These are phyloP conservation scores for Crepidotus variabilis DNA, from an alignment of 768 basidiomycete genomes.

Conservation along the genomic window DNA sequence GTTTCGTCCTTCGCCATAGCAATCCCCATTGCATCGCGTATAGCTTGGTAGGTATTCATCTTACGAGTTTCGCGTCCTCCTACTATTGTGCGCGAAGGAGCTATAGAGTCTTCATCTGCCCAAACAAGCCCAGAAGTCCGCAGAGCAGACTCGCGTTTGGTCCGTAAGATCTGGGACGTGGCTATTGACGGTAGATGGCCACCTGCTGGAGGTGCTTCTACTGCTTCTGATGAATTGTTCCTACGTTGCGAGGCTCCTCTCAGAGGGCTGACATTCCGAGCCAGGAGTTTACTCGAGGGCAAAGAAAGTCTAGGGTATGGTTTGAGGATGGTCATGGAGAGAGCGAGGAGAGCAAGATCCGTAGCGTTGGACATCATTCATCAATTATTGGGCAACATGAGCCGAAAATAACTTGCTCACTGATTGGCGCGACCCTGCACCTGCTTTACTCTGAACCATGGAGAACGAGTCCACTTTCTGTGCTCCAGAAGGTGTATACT, in stretches of 20 bases:
- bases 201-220: constrained; percentile 71
- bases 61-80: constrained; percentile 86
- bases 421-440: neutral
- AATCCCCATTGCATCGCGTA: constrained; percentile 88
- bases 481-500: constrained; percentile 88
- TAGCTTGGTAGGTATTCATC: constrained; percentile 94
- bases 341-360: constrained; percentile 40
- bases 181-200: constrained; percentile 75
- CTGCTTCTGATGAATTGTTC: constrained; percentile 49
- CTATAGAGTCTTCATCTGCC: constrained; percentile 54
- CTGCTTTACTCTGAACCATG: constrained; percentile 35
- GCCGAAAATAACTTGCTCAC: neutral
- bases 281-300: constrained; percentile 15
- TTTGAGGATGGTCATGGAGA: constrained; percentile 33
- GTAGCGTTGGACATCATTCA: constrained; percentile 12
- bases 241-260: constrained; percentile 28
- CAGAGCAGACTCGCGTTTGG: constrained; percentile 65
- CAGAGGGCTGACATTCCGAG: constrained; percentile 5
- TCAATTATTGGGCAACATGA: neutral
- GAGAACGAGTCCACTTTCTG: constrained; percentile 85
- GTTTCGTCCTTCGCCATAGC: constrained; percentile 82
- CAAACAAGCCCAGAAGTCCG: constrained; percentile 73
- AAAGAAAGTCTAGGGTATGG: constrained; percentile 13
- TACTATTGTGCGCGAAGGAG: constrained; percentile 40
- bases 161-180: constrained; percentile 59